phyloP scores from a whole-genome alignment of 345 rosid species.

The Schrenkiella parvula region DNA sequence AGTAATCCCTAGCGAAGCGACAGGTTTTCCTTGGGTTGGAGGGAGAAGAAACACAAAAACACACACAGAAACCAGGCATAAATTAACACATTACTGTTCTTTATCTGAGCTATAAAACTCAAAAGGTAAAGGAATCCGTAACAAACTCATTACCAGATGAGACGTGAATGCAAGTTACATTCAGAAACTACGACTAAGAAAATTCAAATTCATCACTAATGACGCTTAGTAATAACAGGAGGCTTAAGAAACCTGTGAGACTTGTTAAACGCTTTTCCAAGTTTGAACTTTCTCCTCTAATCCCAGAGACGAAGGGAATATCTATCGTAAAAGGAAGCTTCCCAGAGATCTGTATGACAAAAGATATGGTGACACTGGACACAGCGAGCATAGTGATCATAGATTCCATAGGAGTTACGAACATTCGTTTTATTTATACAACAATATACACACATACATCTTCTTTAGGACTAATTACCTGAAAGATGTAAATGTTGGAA shows the following conservation, averaged over 20 bases:
- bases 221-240: conserved; percentile 1
- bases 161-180: conserved; percentile 7
- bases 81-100: background rate
- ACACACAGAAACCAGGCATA: background rate
- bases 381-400: background rate
- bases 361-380: conserved; percentile 13
- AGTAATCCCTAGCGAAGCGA: background rate
- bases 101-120: conserved; percentile 1
- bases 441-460: background rate
- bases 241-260: conserved; percentile 59
- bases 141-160: background rate
- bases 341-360: conserved; percentile 62
- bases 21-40: background rate
- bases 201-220: conserved; percentile 1
- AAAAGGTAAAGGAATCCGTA: background rate
- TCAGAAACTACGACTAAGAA: background rate
- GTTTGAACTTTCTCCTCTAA: conserved; percentile 40
- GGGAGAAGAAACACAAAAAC: background rate
- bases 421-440: background rate
- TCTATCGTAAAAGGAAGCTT: conserved; percentile 68
- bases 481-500: conserved; percentile 77
- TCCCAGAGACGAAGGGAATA: conserved; percentile 74
- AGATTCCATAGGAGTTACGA: background rate
- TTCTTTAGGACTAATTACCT: conserved; percentile 46
- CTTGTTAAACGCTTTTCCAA: conserved; percentile 63